Conservation (phyloP, 2,329 filamentous ascomycete species). For the Cladosporium halotolerans region DNA sequence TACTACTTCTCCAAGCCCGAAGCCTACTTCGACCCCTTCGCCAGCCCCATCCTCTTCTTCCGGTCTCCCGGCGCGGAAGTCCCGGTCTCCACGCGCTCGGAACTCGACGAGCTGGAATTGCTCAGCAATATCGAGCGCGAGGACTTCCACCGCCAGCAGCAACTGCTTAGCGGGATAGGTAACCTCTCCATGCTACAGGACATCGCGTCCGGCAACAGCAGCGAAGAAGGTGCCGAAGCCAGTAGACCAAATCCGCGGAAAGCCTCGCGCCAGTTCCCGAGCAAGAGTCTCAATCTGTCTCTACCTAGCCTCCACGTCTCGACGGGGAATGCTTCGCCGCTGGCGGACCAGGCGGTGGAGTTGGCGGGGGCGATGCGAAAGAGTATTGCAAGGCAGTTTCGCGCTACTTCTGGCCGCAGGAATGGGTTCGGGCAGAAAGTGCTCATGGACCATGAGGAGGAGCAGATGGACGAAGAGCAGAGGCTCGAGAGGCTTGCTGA, state of each 20-base stretch:
- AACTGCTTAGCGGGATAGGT: conserved; percentile 17
- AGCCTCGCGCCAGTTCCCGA: conserved; percentile 38
- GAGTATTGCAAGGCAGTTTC: conserved; percentile 32
- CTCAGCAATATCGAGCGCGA: conserved; percentile 24
- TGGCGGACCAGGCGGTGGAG: conserved; percentile 38
- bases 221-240: conserved; percentile 3
- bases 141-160: conserved; percentile 23
- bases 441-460: conserved; percentile 16
- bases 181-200: background rate
- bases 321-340: conserved; percentile 32
- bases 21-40: conserved; percentile 45
- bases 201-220: background rate
- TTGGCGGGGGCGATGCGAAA: conserved; percentile 34
- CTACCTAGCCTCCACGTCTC: conserved; percentile 39
- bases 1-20: conserved; percentile 37
- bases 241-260: conserved; percentile 14
- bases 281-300: conserved; percentile 32
- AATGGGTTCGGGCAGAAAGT: conserved; percentile 17
- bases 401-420: background rate
- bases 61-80: conserved; percentile 35
- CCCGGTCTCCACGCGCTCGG: background rate
- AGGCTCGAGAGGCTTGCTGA: conserved; percentile 35
- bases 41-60: conserved; percentile 46
- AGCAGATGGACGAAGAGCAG: conserved; percentile 20
- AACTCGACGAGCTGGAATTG: conserved; percentile 29